A percentile compares a stretch with the other conserved stretches of the same genome.
These are phyloP conservation scores for Scedosporium apiospermum DNA, from an alignment of 2,329 filamentous ascomycete species.

Conservation along the genomic window DNA sequence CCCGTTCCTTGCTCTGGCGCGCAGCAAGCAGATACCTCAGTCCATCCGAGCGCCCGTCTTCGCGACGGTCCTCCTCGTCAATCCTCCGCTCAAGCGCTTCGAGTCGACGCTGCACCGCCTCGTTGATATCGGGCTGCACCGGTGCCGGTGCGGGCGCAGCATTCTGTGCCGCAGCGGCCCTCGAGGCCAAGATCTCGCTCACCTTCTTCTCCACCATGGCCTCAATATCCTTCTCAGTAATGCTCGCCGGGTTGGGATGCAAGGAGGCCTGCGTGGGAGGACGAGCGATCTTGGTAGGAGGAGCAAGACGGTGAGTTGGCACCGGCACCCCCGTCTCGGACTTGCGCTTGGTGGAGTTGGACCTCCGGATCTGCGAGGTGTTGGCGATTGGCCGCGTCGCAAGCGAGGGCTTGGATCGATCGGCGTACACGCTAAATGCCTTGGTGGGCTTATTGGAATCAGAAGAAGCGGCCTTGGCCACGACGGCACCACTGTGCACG, in stretches of 20 bases:
- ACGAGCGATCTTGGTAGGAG: conserved; percentile 39
- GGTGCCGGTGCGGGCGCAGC: conserved; percentile 36
- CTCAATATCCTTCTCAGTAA: conserved; percentile 71
- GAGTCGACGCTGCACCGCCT: conserved; percentile 70
- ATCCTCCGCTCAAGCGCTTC: conserved; percentile 83
- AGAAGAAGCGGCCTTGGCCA: conserved; percentile 33
- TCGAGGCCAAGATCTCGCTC: conserved; percentile 76
- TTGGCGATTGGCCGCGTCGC: conserved; percentile 23
- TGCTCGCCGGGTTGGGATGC: conserved; percentile 26
- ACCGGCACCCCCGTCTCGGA: conserved; percentile 24
- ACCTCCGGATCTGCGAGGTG: conserved; percentile 22
- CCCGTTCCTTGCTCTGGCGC: conserved; percentile 77
- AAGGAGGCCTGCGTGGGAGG: conserved; percentile 14
- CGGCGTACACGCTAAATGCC: conserved; percentile 78
- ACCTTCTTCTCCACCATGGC: conserved; percentile 89
- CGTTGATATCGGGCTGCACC: conserved; percentile 46
- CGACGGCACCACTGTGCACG: conserved; percentile 50
- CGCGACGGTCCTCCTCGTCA: conserved; percentile 48
- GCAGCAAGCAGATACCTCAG: conserved; percentile 82
- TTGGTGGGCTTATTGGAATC: conserved; percentile 64
- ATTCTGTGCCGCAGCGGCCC: conserved; percentile 38
- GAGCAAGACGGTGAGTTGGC: conserved; percentile 19
- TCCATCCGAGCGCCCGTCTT: conserved; percentile 71
- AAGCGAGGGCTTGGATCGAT: conserved; percentile 46
- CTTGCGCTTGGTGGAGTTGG: conserved; percentile 30